Conservation (phyloP, 192 early-diverging fungal species). For the Mortierella claussenii region DNA sequence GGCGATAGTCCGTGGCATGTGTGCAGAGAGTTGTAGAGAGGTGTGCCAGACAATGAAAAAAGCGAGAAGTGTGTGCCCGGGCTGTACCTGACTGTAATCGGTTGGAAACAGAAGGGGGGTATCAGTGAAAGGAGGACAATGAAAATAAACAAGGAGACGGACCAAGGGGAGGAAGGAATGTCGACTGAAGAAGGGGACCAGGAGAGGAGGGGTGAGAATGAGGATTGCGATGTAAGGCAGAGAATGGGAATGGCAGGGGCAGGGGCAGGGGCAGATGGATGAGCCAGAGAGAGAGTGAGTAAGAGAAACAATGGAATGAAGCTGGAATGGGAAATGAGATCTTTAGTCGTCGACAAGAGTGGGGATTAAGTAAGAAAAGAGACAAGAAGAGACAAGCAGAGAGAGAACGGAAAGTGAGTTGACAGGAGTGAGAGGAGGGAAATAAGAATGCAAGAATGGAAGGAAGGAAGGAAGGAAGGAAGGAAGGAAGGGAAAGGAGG, state of each 20-base stretch:
- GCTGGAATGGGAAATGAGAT: constrained; percentile 1
- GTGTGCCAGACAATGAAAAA: not conserved
- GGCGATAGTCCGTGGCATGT: constrained; percentile 5
- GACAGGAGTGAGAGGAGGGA: constrained; percentile 3
- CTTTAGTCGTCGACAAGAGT: too few species aligned
- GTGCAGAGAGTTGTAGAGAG: not conserved
- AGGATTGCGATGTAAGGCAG: not conserved
- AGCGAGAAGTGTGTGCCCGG: constrained; percentile 12
- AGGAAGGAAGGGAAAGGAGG: not conserved
- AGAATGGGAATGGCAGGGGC: not conserved
- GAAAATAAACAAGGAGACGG: not conserved
- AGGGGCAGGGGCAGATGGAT: not conserved
- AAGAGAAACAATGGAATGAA: not conserved
- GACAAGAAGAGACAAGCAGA: not conserved
- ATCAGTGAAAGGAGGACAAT: not conserved
- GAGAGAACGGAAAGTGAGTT: not conserved
- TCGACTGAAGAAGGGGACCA: constrained; percentile 3
- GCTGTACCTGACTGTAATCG: not conserved
- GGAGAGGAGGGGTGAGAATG: not conserved
- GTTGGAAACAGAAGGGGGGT: not conserved
- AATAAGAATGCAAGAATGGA: not conserved
- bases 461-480: not conserved
- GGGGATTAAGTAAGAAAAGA: constrained; percentile 3
- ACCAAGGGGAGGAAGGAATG: not conserved
- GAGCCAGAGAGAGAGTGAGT: too few species aligned